Conservation (phyloP, 2,329 filamentous ascomycete species). For the Ilyonectria mors-panacis region DNA sequence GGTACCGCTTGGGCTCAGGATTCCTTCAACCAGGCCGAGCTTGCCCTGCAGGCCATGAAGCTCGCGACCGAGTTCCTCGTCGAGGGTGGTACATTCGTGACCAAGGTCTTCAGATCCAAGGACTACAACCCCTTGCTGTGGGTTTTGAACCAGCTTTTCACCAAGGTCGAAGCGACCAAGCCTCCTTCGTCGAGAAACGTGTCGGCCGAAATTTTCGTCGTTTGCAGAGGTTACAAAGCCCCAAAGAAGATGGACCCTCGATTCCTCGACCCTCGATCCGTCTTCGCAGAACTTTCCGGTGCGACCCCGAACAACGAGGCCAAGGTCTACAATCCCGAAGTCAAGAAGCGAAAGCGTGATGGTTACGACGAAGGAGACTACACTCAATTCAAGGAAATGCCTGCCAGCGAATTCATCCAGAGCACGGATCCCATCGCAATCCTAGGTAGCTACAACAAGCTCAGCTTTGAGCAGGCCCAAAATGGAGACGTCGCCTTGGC, state of each 20-base stretch:
- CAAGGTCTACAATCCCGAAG: conserved; percentile 96
- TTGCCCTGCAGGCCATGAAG: conserved; percentile 91
- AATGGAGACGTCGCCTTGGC: conserved; percentile 90
- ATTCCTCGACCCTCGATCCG: conserved; percentile 89
- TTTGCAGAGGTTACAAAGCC: conserved; percentile 94
- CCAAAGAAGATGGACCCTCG: conserved; percentile 94
- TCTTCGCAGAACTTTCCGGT: conserved; percentile 92
- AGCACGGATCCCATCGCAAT: conserved; percentile 94
- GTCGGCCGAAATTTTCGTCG: conserved; percentile 98
- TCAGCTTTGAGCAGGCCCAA: conserved; percentile 84
- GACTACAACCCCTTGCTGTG: conserved; percentile 96
- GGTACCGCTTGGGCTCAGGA: conserved; percentile 99
- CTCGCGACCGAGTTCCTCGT: conserved; percentile 93
- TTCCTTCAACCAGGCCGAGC: conserved; percentile 96
- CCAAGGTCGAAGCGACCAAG: conserved; percentile 96
- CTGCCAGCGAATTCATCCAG: conserved; percentile 94
- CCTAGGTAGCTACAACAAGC: conserved; percentile 85
- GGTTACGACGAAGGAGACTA: conserved; percentile 98
- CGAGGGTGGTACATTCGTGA: conserved; percentile 93
- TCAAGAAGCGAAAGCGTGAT: conserved; percentile 97
- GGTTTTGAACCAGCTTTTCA: conserved; percentile 98
- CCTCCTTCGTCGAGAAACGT: conserved; percentile 96
- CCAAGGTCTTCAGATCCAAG: conserved; percentile 97
- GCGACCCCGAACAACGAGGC: conserved; percentile 95
- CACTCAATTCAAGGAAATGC: conserved; percentile 89